These are phyloP conservation scores for Pleurotus citrinopileatus DNA, from an alignment of 768 basidiomycete genomes.

Conservation along the genomic window DNA sequence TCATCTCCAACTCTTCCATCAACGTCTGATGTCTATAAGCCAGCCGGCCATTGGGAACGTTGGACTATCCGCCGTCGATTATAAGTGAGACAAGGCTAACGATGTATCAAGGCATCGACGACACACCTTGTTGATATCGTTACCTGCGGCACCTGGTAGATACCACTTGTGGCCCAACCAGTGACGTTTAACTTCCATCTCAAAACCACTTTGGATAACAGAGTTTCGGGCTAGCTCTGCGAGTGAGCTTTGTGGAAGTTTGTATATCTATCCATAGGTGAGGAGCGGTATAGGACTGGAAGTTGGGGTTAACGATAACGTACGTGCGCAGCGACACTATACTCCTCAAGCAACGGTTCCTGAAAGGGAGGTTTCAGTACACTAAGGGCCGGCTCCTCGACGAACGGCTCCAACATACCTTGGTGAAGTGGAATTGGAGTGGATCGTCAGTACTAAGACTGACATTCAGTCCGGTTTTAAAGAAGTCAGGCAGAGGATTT, in stretches of 20 bases:
- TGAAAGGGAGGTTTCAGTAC: conserved; percentile 24
- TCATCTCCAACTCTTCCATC: conserved; percentile 78
- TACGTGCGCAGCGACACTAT: conserved; percentile 96
- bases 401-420: conserved; percentile 46
- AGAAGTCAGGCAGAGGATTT: conserved; percentile 96
- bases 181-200: conserved; percentile 96
- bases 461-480: conserved; percentile 93
- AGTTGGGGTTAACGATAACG: conserved; percentile 20
- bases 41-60: conserved; percentile 89
- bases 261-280: conserved; percentile 73
- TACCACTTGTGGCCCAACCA: conserved; percentile 96
- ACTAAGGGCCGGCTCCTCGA: background rate
- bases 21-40: conserved; percentile 91
- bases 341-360: conserved; percentile 96
- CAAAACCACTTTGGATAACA: conserved; percentile 94
- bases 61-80: too few species aligned
- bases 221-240: conserved; percentile 99
- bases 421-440: conserved; percentile 97
- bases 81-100: too few species aligned
- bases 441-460: conserved; percentile 96
- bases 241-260: conserved; percentile 88
- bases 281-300: background rate
- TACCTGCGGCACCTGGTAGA: conserved; percentile 87
- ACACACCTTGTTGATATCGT: conserved; percentile 94
- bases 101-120: too few species aligned